phyloP scores from a whole-genome alignment of 305 asterid genomes.

The Fraxinus latifolia region DNA sequence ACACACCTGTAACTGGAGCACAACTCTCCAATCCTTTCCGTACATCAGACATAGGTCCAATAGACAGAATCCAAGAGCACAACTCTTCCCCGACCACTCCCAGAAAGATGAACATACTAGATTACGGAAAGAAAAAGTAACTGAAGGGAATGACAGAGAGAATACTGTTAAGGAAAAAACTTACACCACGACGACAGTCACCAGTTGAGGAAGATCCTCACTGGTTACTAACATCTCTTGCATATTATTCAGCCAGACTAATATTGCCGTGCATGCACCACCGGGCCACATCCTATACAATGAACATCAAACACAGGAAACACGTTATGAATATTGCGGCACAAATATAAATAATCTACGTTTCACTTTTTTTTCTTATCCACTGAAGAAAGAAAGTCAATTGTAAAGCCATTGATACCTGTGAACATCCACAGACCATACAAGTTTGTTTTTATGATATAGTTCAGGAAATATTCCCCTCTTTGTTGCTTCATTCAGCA shows the following conservation, averaged over 20 bases:
- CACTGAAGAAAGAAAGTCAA: neutral
- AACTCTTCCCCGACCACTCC: neutral
- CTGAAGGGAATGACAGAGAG: neutral
- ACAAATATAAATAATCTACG: neutral
- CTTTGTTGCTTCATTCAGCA: constrained; percentile 81
- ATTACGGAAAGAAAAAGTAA: neutral
- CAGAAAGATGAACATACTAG: neutral
- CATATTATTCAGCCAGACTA: constrained; percentile 76
- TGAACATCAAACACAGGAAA: constrained; percentile 25
- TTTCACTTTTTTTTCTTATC: neutral
- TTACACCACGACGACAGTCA: constrained; percentile 80
- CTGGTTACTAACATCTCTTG: constrained; percentile 47
- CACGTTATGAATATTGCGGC: constrained; percentile 2
- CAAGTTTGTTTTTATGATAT: constrained; percentile 67
- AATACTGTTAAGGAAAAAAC: constrained; percentile 21
- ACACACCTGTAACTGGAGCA: neutral
- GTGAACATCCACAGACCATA: constrained; percentile 93
- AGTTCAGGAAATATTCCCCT: constrained; percentile 85
- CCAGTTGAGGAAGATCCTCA: constrained; percentile 79
- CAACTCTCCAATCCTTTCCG: neutral
- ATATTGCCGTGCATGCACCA: constrained; percentile 84
- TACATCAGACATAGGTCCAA: neutral
- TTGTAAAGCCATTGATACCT: constrained; percentile 44
- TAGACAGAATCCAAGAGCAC: neutral
- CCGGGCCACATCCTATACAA: constrained; percentile 88